These are phyloP conservation scores for Neonectria sp. DNA, from an alignment of 2,329 filamentous ascomycete genomes.

Conservation along the genomic window DNA sequence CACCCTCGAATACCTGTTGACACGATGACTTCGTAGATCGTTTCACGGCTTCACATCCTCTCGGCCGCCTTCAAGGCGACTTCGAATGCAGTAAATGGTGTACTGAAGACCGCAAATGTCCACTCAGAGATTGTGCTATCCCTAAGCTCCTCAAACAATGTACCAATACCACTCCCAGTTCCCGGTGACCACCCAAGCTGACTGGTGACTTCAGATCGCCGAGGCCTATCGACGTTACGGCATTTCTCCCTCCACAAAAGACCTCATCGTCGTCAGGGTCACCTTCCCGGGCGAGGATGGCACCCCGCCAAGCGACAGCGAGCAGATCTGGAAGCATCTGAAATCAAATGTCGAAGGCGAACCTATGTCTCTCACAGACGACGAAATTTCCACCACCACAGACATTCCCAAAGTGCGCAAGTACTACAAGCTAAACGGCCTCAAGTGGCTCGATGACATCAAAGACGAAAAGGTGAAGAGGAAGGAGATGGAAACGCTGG, in stretches of 20 bases:
- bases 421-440: conserved; percentile 85
- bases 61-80: conserved; percentile 85
- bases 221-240: conserved; percentile 94
- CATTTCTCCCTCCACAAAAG: conserved; percentile 77
- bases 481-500: conserved; percentile 75
- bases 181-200: conserved; percentile 14
- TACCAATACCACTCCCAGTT: conserved; percentile 51
- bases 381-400: conserved; percentile 69
- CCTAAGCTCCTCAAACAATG: conserved; percentile 87
- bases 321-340: conserved; percentile 73
- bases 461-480: conserved; percentile 60
- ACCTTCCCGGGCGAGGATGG: conserved; percentile 64
- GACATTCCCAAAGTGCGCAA: conserved; percentile 83
- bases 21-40: conserved; percentile 63
- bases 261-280: conserved; percentile 88
- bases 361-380: conserved; percentile 73
- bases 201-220: conserved; percentile 76
- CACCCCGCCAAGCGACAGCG: conserved; percentile 59
- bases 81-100: conserved; percentile 72
- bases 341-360: conserved; percentile 73
- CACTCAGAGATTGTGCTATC: conserved; percentile 91
- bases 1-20: conserved; percentile 21
- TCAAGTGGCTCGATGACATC: conserved; percentile 65
- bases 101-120: conserved; percentile 85
- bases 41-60: conserved; percentile 81